phyloP scores from a whole-genome alignment of 164 flowering plant genomes.

The Dillenia suffruticosa region DNA sequence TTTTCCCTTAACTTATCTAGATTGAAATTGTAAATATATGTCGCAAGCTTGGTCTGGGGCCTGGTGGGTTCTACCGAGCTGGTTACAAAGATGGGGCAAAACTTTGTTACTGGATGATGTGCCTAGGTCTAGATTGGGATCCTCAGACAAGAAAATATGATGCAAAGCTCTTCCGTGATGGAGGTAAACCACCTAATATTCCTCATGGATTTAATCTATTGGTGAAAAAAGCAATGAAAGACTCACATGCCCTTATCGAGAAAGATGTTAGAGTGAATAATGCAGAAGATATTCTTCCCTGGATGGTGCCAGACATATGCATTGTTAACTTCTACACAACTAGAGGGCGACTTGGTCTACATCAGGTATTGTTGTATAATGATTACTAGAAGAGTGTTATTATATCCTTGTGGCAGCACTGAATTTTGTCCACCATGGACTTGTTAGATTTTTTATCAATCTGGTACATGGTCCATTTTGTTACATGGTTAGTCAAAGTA shows the following conservation, averaged over 20 bases:
- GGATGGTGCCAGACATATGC: constrained; percentile 69
- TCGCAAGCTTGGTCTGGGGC: constrained; percentile 51
- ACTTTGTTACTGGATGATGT: constrained; percentile 73
- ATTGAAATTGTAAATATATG: constrained; percentile 51
- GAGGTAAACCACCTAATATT: constrained; percentile 50
- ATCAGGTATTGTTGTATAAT: constrained; percentile 44
- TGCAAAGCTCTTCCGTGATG: constrained; percentile 42
- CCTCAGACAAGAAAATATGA: constrained; percentile 49
- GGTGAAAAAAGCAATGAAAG: constrained; percentile 46
- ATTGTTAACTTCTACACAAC: constrained; percentile 66
- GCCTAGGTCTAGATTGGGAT: constrained; percentile 88
- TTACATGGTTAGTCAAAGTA: no score
- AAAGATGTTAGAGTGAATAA: constrained; percentile 6
- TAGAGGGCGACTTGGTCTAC: constrained; percentile 75
- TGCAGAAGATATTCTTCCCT: constrained; percentile 39
- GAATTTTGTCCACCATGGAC: no score
- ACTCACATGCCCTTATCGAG: constrained; percentile 32
- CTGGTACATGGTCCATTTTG: no score
- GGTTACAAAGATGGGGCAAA: constrained; percentile 55
- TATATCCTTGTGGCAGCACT: not conserved
- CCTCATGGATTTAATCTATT: constrained; percentile 43
- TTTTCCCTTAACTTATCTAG: constrained; percentile 19
- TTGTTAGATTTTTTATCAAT: no score
- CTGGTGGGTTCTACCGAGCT: constrained; percentile 89
- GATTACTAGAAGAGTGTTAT: not conserved